These are phyloP conservation scores for Neurospora sp. DNA, from an alignment of 495 filamentous ascomycete species.

Conservation along the genomic window DNA sequence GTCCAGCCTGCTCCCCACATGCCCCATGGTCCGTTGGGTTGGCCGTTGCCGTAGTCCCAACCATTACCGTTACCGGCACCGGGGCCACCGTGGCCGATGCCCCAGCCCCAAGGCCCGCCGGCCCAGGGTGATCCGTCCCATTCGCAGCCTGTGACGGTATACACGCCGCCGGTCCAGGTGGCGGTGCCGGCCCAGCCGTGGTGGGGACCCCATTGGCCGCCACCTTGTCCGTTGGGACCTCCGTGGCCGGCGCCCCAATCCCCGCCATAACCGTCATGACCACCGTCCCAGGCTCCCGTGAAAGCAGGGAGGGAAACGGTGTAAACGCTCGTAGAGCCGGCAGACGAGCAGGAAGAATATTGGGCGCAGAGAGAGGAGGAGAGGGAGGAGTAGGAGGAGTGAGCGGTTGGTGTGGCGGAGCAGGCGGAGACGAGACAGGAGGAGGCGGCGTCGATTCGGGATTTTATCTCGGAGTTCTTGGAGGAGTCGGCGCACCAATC, in stretches of 20 bases:
- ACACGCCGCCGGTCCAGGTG: constrained; percentile 35
- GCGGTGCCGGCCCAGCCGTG: constrained; percentile 6
- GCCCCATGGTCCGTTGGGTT: constrained; percentile 23
- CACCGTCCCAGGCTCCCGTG: constrained; percentile 28
- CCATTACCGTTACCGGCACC: not conserved
- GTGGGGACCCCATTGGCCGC: not conserved
- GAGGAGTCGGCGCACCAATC: constrained; percentile 28
- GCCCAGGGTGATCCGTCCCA: constrained; percentile 38
- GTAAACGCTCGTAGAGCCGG: constrained; percentile 30
- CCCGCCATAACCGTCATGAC: constrained; percentile 9
- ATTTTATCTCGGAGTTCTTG: not conserved
- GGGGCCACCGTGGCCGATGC: constrained; percentile 21
- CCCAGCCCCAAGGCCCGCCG: constrained; percentile 34
- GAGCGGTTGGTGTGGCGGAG: constrained; percentile 29
- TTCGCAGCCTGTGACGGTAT: constrained; percentile 38
- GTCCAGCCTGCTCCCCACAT: constrained; percentile 36
- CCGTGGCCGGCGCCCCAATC: too few relatives aligned
- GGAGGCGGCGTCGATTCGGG: constrained; percentile 12
- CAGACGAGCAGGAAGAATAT: constrained; percentile 28
- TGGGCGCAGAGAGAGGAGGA: constrained; percentile 31
- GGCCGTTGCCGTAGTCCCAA: not conserved
- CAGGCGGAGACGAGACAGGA: constrained; percentile 30
- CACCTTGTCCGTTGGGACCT: not conserved
- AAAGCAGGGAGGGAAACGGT: constrained; percentile 32
- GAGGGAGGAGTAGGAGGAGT: constrained; percentile 29